Evolutionary conservation across 2,329 filamentous ascomycete species (phyloP).

Genomic region (Ophiostoma himal-ulmi): DNA sequence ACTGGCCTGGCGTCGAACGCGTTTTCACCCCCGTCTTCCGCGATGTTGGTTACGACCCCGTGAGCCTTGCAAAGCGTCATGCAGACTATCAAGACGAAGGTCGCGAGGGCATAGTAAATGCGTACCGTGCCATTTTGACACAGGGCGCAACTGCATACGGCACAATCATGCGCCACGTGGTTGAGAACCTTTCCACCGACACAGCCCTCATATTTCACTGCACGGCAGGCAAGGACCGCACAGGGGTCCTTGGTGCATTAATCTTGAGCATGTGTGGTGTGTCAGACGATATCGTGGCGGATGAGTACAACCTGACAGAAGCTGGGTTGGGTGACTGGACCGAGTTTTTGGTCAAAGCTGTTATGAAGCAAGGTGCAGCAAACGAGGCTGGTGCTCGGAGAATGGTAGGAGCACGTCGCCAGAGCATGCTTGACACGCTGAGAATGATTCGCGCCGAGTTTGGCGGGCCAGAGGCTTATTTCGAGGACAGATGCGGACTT

Average conservation of each 20-base stretch:
- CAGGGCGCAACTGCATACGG: constrained; percentile 45
- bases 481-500: constrained; percentile 54
- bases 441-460: constrained; percentile 53
- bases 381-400: constrained; percentile 40
- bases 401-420: constrained; percentile 43
- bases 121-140: constrained; percentile 49
- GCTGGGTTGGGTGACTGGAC: constrained; percentile 51
- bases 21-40: constrained; percentile 61
- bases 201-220: constrained; percentile 50
- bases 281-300: constrained; percentile 51
- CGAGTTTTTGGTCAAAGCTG: constrained; percentile 44
- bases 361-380: constrained; percentile 45
- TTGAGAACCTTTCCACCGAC: constrained; percentile 33
- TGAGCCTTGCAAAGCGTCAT: constrained; percentile 56
- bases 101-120: constrained; percentile 29
- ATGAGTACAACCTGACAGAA: constrained; percentile 65
- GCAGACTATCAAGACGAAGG: constrained; percentile 53
- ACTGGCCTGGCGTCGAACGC: constrained; percentile 48
- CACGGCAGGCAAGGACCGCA: constrained; percentile 72
- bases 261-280: constrained; percentile 60
- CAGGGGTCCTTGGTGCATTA: constrained; percentile 63
- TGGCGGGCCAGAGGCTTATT: constrained; percentile 59
- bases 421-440: constrained; percentile 45
- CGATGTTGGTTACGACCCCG: constrained; percentile 56
- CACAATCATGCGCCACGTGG: constrained; percentile 42